Percentiles rank a stretch among this genome's conserved stretches.
phyloP scores from a whole-genome alignment of 306 rosid species.

The Phaseolus lunatus region DNA sequence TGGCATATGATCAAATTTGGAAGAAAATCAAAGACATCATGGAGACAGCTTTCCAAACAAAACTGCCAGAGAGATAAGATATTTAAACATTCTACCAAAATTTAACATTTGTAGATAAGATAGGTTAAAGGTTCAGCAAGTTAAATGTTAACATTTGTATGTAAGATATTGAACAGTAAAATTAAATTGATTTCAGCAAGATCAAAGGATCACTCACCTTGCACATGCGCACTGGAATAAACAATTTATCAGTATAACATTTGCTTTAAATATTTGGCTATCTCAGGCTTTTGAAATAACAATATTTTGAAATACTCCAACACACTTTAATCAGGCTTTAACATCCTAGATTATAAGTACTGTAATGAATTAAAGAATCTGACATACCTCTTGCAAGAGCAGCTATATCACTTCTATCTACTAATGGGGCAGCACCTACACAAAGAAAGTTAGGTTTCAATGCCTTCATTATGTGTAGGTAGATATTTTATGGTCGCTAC shows the following conservation, averaged over 20 bases:
- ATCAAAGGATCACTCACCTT: neutral
- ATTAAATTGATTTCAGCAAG: neutral
- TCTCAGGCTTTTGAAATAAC: neutral
- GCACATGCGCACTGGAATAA: neutral
- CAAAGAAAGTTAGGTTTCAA: conserved; percentile 17
- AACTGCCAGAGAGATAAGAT: neutral
- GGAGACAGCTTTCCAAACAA: neutral
- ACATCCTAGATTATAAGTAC: neutral
- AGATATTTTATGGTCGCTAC: neutral
- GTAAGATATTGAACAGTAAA: neutral
- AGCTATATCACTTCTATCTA: conserved; percentile 64
- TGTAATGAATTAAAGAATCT: conserved; percentile 35
- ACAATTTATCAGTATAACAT: neutral
- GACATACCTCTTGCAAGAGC: conserved; percentile 86
- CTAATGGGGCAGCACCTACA: conserved; percentile 57
- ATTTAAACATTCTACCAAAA: neutral
- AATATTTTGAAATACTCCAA: neutral
- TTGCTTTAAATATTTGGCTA: neutral
- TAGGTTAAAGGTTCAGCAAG: neutral
- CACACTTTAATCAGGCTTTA: neutral
- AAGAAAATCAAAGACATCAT: neutral
- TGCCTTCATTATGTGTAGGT: neutral
- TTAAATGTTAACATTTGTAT: neutral
- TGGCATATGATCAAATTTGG: neutral
- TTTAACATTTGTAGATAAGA: neutral